phyloP scores from a whole-genome alignment of 345 rosid species.

The Toxicodendron radicans region DNA sequence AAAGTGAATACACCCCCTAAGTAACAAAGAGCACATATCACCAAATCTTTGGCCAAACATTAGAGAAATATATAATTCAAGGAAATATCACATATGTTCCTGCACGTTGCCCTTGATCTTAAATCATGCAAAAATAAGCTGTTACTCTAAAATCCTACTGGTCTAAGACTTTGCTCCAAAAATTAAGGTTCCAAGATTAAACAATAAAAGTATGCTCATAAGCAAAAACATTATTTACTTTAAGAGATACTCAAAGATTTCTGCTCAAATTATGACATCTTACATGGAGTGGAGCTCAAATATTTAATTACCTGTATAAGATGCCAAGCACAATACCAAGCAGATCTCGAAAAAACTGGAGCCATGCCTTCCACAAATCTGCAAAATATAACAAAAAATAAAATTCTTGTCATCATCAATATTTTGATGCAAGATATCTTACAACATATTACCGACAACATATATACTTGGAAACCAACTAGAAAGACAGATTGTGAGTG shows the following conservation, averaged over 20 bases:
- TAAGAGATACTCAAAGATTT: neutral
- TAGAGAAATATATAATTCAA: neutral
- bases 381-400: conserved; percentile 14
- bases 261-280: neutral
- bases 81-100: neutral
- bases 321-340: conserved; percentile 99
- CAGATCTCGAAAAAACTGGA: conserved; percentile 96
- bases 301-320: conserved; percentile 78
- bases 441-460: neutral
- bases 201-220: neutral
- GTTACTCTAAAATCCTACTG: neutral
- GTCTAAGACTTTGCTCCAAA: neutral
- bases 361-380: conserved; percentile 99
- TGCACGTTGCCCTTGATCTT: neutral
- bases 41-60: neutral
- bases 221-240: neutral
- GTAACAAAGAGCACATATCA: neutral
- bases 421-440: neutral
- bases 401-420: neutral
- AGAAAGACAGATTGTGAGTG: neutral
- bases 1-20: neutral
- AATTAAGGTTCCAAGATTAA: neutral
- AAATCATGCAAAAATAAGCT: neutral
- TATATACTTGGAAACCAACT: neutral
- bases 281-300: neutral